Evolutionary conservation across 768 basidiomycete species (phyloP), one percentile per base, ranked within the genome.

Genomic region (Mycena amicta): DNA sequence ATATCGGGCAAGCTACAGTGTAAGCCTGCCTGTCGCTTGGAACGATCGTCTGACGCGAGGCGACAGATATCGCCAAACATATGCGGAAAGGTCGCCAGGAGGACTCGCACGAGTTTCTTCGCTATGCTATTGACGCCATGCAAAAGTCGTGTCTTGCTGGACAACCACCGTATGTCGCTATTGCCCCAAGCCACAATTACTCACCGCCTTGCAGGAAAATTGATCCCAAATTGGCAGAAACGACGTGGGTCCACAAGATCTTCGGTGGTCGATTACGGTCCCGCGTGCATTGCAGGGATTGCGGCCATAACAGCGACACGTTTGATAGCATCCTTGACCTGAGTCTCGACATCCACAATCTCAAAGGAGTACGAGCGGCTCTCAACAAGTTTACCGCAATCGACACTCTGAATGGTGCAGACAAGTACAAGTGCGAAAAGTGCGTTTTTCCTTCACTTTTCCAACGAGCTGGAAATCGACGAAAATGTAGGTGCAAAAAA

Each of bases 341-440:
- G 52, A 94, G 92, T 69, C 77, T 99, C 60, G 97, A 98, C 71
- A 90, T 98, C 57, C 79, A 84, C 59, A 84, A 82, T 55, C 78
- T 80, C 29, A 71, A 78, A 29, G 80, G 78, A 3, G 66, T 98
- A 51, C 85, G 80, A 70, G 86, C 89, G 3, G 93, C 92, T 2
- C 73, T 96, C 56, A 80, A 82, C 31, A 89, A 87, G 67, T 97
- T 97, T 66, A 84, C 91, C 33, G 87, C 85, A 6, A 77, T 90
- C 47, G 97, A 99, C 68, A 78, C 82, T 61, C 73, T 99, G 61
- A 91, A 86, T 60, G 97, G 96, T 0, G 85, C 87, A 5, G 93
- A 99, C 79, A 95, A 95, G 75, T 99, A 99, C 74, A 93, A 95
- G 71, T 99, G 97, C 73, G 97, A 99, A 75, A 98, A 93, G 94